Conservation (phyloP, 2,329 filamentous ascomycete species). For the Sarocladium strictum region DNA sequence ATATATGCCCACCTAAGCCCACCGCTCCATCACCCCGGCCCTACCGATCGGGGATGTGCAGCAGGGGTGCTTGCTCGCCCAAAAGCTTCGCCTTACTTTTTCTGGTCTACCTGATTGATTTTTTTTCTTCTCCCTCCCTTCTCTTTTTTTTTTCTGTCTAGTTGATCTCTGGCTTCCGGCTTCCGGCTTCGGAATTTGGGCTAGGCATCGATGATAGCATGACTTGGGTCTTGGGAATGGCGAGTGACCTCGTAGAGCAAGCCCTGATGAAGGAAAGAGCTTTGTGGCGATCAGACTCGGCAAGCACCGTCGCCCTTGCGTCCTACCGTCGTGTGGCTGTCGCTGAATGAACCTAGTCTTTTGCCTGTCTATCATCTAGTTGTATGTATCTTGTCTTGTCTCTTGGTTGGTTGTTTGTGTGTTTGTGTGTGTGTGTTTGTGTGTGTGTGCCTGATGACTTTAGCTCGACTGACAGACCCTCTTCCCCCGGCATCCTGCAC, state of each 20-base stretch:
- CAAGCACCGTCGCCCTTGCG: not conserved
- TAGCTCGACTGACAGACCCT: not conserved
- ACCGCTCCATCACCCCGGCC: not conserved
- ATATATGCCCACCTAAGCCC: not conserved
- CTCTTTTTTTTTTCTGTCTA: not conserved
- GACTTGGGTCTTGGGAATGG: no score
- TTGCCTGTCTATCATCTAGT: not conserved
- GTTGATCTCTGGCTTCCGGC: no score
- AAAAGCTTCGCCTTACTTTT: no score
- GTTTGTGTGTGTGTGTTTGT: not conserved
- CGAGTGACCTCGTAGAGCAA: no score
- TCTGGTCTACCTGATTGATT: no score
- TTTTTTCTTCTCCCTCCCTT: no score
- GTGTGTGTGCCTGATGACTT: not conserved
- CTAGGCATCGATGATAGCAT: no score
- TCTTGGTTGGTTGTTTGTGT: not conserved
- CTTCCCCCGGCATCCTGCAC: not conserved
- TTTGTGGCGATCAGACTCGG: not conserved
- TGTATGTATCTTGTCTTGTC: not conserved
- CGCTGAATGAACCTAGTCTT: not conserved
- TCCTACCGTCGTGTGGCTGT: conserved; percentile 2
- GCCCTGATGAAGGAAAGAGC: not conserved
- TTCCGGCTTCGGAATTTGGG: no score
- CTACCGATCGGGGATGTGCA: conserved; percentile 7
- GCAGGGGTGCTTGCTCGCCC: not conserved